phyloP scores from a whole-genome alignment of 2,329 filamentous ascomycete species.

The Aspergillus viridinutans region DNA sequence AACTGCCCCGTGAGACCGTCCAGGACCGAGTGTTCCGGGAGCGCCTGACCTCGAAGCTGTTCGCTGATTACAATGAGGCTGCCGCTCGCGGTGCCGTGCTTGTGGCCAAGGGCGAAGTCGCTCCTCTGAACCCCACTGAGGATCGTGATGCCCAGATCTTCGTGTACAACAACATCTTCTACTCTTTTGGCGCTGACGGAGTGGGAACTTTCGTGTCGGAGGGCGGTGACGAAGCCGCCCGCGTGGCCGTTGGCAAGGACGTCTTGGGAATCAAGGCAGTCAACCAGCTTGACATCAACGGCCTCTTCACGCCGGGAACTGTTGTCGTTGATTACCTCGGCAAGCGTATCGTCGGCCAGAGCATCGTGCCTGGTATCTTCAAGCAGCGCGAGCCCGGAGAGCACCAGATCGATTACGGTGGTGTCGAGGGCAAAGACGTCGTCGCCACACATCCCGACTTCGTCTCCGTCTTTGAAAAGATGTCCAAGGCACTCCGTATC shows the following conservation, averaged over 20 bases:
- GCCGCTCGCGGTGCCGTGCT: conserved; percentile 87
- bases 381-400: conserved; percentile 96
- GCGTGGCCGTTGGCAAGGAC: conserved; percentile 94
- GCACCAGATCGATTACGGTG: conserved; percentile 98
- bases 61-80: conserved; percentile 95
- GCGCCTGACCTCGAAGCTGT: conserved; percentile 88
- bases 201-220: conserved; percentile 96
- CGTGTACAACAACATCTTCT: conserved; percentile 99
- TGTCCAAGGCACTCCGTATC: conserved; percentile 84
- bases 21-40: conserved; percentile 96
- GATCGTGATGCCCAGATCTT: conserved; percentile 92
- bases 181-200: conserved; percentile 95
- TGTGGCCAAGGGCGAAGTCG: conserved; percentile 87
- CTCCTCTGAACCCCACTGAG: conserved; percentile 92
- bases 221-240: conserved; percentile 91
- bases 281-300: conserved; percentile 94
- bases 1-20: conserved; percentile 87
- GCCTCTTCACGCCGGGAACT: conserved; percentile 90
- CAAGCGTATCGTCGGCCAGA: conserved; percentile 95
- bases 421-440: conserved; percentile 93
- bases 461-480: conserved; percentile 75
- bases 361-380: conserved; percentile 97
- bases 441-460: conserved; percentile 89
- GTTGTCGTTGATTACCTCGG: conserved; percentile 96
- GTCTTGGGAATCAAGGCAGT: conserved; percentile 90